Conservation (phyloP, 2,329 filamentous ascomycete genomes). For the Colletotrichum limetticola region DNA sequence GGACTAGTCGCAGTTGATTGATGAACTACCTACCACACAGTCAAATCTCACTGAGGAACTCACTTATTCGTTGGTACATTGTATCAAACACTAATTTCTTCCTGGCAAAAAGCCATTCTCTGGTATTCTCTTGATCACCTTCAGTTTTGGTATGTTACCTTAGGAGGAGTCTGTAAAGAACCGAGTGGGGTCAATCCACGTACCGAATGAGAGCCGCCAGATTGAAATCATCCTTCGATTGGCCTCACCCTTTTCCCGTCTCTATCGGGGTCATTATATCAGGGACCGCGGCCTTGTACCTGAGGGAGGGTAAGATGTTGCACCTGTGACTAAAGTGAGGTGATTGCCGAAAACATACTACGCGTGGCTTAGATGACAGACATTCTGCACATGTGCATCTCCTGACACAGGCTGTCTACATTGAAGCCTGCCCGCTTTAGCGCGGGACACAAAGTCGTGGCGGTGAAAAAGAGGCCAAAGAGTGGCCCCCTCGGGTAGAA, state of each 20-base stretch:
- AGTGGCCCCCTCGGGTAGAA: neutral
- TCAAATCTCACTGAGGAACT: too few species aligned
- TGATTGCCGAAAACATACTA: neutral
- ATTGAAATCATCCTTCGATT: neutral
- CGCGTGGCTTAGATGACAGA: slow-evolving; percentile 1
- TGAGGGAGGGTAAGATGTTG: neutral
- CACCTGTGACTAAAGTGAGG: neutral
- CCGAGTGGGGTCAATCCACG: neutral
- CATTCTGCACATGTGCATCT: neutral
- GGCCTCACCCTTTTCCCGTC: neutral
- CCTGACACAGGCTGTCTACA: neutral
- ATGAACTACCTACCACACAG: too few species aligned
- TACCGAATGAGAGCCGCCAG: neutral
- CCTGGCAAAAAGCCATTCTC: too few species aligned
- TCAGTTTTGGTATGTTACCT: neutral
- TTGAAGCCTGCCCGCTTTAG: neutral
- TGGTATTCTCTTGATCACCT: neutral
- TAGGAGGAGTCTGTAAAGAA: neutral
- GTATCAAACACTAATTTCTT: too few species aligned
- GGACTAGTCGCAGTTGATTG: too few species aligned
- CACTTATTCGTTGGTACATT: too few species aligned
- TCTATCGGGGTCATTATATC: neutral
- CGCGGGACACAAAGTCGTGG: slow-evolving; percentile 10
- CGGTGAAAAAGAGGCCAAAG: slow-evolving; percentile 21
- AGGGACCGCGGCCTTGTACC: neutral